phyloP scores from a whole-genome alignment of 139 green algal species.

The Coelastrella sp. region DNA sequence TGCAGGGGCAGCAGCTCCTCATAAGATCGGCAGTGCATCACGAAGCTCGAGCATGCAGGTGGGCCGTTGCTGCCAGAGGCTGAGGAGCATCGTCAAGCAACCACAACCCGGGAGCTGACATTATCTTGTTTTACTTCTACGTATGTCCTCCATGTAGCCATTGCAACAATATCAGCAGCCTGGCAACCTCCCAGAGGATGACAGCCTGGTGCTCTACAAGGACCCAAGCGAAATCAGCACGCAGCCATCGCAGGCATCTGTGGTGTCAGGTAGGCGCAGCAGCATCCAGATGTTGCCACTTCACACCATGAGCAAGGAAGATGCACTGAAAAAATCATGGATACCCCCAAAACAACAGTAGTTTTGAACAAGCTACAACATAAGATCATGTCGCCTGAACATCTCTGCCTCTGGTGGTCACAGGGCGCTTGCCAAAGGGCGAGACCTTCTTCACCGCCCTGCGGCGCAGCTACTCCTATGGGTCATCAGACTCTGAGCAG shows the following conservation, averaged over 20 bases:
- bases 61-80: too few relatives aligned
- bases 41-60: background rate
- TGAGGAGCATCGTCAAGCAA: too few relatives aligned
- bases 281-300: background rate
- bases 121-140: too few relatives aligned
- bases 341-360: too few relatives aligned
- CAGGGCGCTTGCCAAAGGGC: conserved; percentile 3
- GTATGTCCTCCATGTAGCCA: too few relatives aligned
- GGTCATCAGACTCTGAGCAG: background rate
- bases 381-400: too few relatives aligned
- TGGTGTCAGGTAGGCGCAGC: conserved; percentile 21
- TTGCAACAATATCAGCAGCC: conserved; percentile 9
- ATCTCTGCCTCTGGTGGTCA: background rate
- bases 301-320: background rate
- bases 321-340: too few relatives aligned
- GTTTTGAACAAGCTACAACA: too few relatives aligned
- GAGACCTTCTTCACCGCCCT: conserved; percentile 33
- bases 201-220: conserved; percentile 38
- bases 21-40: background rate
- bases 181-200: conserved; percentile 21
- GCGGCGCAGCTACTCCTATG: background rate
- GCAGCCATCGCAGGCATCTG: conserved; percentile 7
- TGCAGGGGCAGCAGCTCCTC: background rate
- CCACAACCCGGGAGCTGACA: too few relatives aligned
- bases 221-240: conserved; percentile 19